Evolutionary conservation across 2,329 filamentous ascomycete genomes (phyloP).

Genomic region (Fusarium sacchari): DNA sequence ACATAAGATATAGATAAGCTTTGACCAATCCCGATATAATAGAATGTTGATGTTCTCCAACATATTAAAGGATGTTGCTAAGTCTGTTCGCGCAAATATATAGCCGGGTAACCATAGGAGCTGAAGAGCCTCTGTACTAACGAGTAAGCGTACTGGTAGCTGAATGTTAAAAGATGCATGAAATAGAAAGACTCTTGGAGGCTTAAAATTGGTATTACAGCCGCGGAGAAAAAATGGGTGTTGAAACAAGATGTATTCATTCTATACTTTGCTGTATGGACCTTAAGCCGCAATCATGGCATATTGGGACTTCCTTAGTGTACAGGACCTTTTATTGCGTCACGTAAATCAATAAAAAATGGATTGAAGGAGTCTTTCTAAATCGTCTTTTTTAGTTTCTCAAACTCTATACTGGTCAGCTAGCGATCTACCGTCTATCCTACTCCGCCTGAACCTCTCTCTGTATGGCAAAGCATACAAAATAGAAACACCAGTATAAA

Average conservation of each 20-base stretch:
- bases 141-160: neutral
- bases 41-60: neutral
- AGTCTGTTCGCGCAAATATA: neutral
- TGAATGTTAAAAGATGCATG: neutral
- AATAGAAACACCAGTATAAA: accelerated
- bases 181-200: accelerated
- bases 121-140: no score
- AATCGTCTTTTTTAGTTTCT: neutral
- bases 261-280: accelerated
- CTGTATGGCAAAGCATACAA: neutral
- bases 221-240: neutral
- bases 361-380: accelerated
- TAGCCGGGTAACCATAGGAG: neutral
- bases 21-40: neutral
- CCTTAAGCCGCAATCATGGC: accelerated
- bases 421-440: neutral
- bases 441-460: neutral
- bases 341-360: neutral
- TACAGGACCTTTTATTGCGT: neutral
- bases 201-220: neutral
- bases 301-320: accelerated
- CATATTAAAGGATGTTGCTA: accelerated
- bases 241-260: neutral
- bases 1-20: neutral
- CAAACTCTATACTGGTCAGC: neutral